Evolutionary conservation across 495 filamentous ascomycete genomes (phyloP), one percentile per base, ranked within the genome.

Genomic region (Penicillium waksmanii): DNA sequence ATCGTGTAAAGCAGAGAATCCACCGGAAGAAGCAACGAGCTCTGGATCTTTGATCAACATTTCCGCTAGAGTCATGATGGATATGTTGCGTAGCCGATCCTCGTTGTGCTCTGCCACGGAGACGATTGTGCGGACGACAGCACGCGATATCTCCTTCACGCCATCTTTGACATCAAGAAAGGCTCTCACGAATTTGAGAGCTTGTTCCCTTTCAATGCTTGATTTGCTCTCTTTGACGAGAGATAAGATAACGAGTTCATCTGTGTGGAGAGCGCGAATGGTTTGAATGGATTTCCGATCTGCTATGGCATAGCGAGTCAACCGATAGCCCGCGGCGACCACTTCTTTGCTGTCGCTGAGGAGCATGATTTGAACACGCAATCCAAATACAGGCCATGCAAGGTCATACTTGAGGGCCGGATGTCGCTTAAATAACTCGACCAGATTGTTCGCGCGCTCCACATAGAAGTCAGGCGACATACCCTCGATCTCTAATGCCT

Each of bases 131-230:
- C 95, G 83, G 13, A 96, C 85, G 25, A 98, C 85, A 2, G 89
- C 87, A 62, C 88, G 86, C 2, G 94, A 96, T 52, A 98, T 85
- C 69, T 98, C 95, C 47, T 81, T 81, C 6, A 96, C 89, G 13
- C 95, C 95, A 62, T 91, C 92, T 67, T 97, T 96, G 64, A 98
- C 91, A 62, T 98, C 96, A 23, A 98, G 78, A 71, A 98, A 98
- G 7, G 93, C 91, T 56, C 95, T 85, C 23, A 97, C 90, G 74
- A 98, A 97, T 70, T 98, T 98, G 62, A 98, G 73, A 1, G 95
- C 95, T 73, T 98, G 95, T 70, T 98, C 95, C 48, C 95, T 87
- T 75, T 98, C 95, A 46, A 98, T 91, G 68, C 92, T 95, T 11
- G 94, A 89, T 68, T 96, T 97, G 69, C 91, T 89, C 68, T 97